Evolutionary conservation across 345 rosid species (phyloP).

Genomic region (Salix koriyanagi): DNA sequence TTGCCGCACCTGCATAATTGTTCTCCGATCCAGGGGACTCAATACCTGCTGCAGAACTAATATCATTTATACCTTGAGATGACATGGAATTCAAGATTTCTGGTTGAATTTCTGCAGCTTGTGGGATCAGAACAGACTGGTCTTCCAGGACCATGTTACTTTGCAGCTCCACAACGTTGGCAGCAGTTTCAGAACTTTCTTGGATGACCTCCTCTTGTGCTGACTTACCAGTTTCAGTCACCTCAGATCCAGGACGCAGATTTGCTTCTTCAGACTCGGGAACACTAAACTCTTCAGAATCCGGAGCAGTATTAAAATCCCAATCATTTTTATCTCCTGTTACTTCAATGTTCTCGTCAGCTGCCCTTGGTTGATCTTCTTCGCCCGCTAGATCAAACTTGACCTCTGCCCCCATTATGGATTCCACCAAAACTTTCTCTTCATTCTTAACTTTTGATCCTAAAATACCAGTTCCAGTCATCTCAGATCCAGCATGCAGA

Average conservation of each 20-base stretch:
- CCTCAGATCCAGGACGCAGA: conserved; percentile 2
- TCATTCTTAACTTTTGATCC: not conserved
- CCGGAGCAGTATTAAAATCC: not conserved
- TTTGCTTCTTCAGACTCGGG: conserved; percentile 2
- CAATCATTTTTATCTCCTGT: conserved; percentile 6
- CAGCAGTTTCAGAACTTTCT: not conserved
- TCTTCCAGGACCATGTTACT: not conserved
- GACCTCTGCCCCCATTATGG: too few species aligned
- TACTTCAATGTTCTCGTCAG: conserved; percentile 13
- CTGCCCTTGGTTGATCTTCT: not conserved
- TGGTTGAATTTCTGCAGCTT: conserved; percentile 16
- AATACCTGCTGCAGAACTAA: conserved; percentile 1
- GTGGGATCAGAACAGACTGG: not conserved
- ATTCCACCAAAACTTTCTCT: conserved; percentile 6
- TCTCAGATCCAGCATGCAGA: too few species aligned
- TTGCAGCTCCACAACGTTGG: not conserved
- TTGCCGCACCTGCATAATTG: conserved; percentile 6
- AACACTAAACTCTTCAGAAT: conserved; percentile 11
- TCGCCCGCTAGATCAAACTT: not conserved
- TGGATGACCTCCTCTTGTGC: not conserved
- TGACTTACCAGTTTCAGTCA: not conserved
- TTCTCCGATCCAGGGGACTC: conserved; percentile 7
- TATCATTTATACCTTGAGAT: conserved; percentile 2
- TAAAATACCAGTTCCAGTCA: not conserved
- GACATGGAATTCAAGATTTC: conserved; percentile 2